phyloP scores from a whole-genome alignment of 371 early-diverging fungal genomes.

The Saksenaea vasiformis region DNA sequence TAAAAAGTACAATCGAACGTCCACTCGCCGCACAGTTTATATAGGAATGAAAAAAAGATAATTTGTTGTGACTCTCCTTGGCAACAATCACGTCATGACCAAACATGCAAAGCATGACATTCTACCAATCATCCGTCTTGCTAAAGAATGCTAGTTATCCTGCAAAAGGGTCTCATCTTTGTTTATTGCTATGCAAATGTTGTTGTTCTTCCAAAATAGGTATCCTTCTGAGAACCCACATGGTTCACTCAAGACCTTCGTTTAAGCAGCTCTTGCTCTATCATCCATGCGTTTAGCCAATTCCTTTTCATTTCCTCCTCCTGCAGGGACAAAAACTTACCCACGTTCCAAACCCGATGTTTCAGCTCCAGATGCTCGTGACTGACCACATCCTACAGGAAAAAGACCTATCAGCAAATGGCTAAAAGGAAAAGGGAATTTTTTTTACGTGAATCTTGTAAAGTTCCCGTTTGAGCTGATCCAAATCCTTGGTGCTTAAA shows the following conservation, averaged over 20 bases:
- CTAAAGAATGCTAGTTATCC: no score
- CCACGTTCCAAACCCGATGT: conserved; percentile 14
- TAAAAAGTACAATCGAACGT: not conserved
- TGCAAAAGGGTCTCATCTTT: no score
- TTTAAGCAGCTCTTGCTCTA: not conserved
- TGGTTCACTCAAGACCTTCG: not conserved
- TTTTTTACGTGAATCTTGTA: conserved; percentile 19
- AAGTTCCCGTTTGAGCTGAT: conserved; percentile 13
- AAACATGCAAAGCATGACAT: no score
- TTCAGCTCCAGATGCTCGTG: conserved; percentile 20
- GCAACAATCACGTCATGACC: no score
- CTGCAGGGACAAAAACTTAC: not conserved
- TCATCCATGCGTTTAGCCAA: not conserved
- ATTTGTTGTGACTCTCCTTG: no score
- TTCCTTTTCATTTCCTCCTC: not conserved
- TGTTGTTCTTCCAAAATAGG: no score
- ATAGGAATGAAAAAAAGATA: not conserved
- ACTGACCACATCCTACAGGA: conserved; percentile 11
- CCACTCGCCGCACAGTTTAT: not conserved
- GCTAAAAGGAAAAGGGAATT: no score
- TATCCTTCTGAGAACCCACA: no score
- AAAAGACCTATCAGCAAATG: not conserved
- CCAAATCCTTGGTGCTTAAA: conserved; percentile 14
- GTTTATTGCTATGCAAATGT: no score
- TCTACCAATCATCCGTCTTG: no score